A percentile compares a stretch with the other conserved stretches of the same genome.
Evolutionary conservation across 106 monocot species (phyloP).

Genomic region (Phalaenopsis equestris): DNA sequence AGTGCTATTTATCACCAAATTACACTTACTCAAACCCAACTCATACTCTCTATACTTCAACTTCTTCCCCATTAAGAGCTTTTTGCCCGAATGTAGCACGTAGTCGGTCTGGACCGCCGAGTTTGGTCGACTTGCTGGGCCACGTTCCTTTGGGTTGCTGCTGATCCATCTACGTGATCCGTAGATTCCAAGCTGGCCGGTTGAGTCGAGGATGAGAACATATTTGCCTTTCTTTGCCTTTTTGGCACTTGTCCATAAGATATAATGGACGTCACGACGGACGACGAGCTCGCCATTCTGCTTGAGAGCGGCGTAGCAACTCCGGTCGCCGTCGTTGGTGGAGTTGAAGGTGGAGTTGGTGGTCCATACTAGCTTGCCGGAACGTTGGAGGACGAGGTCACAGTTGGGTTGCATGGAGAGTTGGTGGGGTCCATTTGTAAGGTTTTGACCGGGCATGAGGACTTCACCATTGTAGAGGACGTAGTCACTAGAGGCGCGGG

Average conservation of each 20-base stretch:
- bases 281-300: constrained; percentile 27
- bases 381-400: constrained; percentile 24
- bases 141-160: constrained; percentile 14
- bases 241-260: constrained; percentile 19
- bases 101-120: background rate
- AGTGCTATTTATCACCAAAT: constrained; percentile 17
- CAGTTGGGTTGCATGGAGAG: constrained; percentile 29
- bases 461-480: constrained; percentile 32
- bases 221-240: constrained; percentile 29
- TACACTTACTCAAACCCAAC: constrained; percentile 12
- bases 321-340: too few relatives aligned
- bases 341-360: constrained; percentile 11
- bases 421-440: constrained; percentile 19
- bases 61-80: constrained; percentile 2
- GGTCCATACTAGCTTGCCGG: constrained; percentile 6
- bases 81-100: constrained; percentile 16
- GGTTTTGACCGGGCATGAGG: constrained; percentile 27
- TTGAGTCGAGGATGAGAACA: constrained; percentile 19
- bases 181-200: constrained; percentile 18
- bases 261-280: constrained; percentile 21
- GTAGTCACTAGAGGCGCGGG: constrained; percentile 13
- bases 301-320: constrained; percentile 27
- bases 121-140: too few relatives aligned
- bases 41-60: constrained; percentile 17
- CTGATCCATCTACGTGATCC: constrained; percentile 18